phyloP scores from a whole-genome alignment of 2,329 filamentous ascomycete genomes.

The Talaromyces sp. region DNA sequence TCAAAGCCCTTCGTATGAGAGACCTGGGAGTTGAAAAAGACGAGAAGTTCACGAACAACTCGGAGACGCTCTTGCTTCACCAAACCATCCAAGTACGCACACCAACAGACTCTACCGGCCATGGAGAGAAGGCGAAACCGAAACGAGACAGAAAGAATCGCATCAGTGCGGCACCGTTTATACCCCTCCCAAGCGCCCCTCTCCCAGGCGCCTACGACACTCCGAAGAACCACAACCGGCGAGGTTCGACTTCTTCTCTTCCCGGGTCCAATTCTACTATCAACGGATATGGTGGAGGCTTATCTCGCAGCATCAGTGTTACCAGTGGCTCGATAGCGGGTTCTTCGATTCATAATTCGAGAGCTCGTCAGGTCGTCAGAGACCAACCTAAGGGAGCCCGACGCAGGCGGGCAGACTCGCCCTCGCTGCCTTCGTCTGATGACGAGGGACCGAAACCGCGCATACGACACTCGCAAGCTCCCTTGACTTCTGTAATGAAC shows the following conservation, averaged over 20 bases:
- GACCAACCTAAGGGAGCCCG: constrained; percentile 13
- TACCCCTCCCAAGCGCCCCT: constrained; percentile 18
- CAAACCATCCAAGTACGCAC: neutral
- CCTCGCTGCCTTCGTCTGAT: constrained; percentile 34
- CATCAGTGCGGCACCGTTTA: constrained; percentile 12
- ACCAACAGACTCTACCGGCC: neutral
- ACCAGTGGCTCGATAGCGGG: constrained; percentile 8
- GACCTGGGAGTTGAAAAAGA: constrained; percentile 22
- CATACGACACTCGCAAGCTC: neutral
- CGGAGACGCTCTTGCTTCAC: neutral
- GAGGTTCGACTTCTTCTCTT: constrained; percentile 8
- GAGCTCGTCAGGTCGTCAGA: constrained; percentile 13
- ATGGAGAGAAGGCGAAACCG: neutral
- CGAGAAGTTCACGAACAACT: neutral
- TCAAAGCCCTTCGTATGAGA: constrained; percentile 22
- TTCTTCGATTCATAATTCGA: neutral
- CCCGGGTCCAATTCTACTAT: constrained; percentile 7
- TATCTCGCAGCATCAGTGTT: constrained; percentile 11
- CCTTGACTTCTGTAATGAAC: neutral
- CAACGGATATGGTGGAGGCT: constrained; percentile 8
- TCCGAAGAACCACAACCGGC: neutral
- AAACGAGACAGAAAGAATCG: constrained; percentile 1
- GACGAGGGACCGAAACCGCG: constrained; percentile 20
- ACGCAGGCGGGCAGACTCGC: constrained; percentile 21
- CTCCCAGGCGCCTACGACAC: constrained; percentile 8